phyloP scores from a whole-genome alignment of 495 filamentous ascomycete genomes.

The Mytilinidion resinicola region DNA sequence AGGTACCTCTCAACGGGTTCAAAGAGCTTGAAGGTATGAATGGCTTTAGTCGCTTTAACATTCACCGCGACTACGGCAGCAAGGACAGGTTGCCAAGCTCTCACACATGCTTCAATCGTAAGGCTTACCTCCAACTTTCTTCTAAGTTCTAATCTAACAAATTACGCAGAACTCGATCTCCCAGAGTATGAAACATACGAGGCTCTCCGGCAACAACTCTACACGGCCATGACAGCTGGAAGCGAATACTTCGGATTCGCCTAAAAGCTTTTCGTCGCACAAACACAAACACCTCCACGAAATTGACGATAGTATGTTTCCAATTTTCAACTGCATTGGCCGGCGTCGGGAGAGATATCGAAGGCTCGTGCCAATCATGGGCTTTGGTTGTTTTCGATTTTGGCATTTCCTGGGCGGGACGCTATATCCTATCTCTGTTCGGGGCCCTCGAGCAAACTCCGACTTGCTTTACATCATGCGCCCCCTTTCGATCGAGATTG shows the following conservation, averaged over 20 bases:
- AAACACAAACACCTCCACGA: background rate
- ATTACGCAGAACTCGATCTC: slow-evolving; percentile 79
- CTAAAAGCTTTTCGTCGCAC: slow-evolving; percentile 38
- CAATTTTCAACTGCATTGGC: background rate
- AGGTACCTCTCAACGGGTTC: slow-evolving; percentile 98
- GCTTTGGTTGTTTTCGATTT: no score
- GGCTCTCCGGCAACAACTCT: slow-evolving; percentile 72
- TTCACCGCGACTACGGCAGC: slow-evolving; percentile 96
- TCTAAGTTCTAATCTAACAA: slow-evolving; percentile 23
- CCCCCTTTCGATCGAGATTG: no score
- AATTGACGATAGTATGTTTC: background rate
- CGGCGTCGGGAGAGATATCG: background rate
- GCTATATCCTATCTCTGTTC: no score
- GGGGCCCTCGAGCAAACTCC: no score
- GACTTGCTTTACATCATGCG: no score
- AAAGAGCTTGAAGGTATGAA: slow-evolving; percentile 99
- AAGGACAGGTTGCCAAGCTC: slow-evolving; percentile 94
- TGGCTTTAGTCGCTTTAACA: slow-evolving; percentile 95
- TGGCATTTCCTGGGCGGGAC: no score
- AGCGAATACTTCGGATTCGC: slow-evolving; percentile 99
- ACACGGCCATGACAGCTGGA: slow-evolving; percentile 90
- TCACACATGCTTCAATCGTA: slow-evolving; percentile 99
- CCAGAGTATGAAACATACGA: slow-evolving; percentile 99
- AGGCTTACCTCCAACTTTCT: slow-evolving; percentile 41
- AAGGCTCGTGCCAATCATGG: no score